Base-by-base conservation (phyloP, 495 filamentous ascomycete species). In the Aspergillus bertholletiae region DNA sequence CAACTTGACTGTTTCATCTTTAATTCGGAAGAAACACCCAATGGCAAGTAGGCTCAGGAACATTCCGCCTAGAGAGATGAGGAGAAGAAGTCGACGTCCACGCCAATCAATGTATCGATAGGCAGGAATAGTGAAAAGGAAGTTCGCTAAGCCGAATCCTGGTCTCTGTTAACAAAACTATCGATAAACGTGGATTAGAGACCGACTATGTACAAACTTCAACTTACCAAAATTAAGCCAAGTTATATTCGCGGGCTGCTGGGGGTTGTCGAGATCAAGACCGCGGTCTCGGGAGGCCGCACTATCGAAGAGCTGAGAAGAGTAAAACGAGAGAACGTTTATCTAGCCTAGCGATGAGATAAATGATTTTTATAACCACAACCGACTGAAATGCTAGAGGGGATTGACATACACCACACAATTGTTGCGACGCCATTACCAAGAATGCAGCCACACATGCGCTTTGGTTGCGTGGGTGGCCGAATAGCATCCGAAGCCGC, bases 301-400 rank as follows among this genome's bases (percentile, higher is more conserved):
- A 79, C 79, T 24, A 80, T 76, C 57, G 72, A 88, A 89, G 15
- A 89, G 68, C 11, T 81, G 82, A 4, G 80, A 80, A 0, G 79
- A 83, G 70, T 90, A 92, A 74, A 89, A 90, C 23, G 87, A 82
- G 20, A 89, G 85, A 64, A 89, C 83, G 68, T 88, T 88, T 64
- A 86, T 83, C 59, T 62, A 22, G n/a, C 13, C 3, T 2, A 8
- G 6, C 7, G n/a, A 6, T 32, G 17, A 34, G 39, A 30, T 15
- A 50, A 23, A 17, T 13, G 1, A 18, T 2, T 8, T 20, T 4
- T 32, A 6, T 13, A 30, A 21, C 11, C 0, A 7, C 18, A 24
- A 2, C 35, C 35, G 5, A 20, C 1, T 13, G 3, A 44, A 1
- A n/a, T 2, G 23, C 0, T 46, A 1, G 20, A 7, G 23, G 17